Conservation (phyloP, 164 flowering plant species). For the Chimonanthus salicifolius region DNA sequence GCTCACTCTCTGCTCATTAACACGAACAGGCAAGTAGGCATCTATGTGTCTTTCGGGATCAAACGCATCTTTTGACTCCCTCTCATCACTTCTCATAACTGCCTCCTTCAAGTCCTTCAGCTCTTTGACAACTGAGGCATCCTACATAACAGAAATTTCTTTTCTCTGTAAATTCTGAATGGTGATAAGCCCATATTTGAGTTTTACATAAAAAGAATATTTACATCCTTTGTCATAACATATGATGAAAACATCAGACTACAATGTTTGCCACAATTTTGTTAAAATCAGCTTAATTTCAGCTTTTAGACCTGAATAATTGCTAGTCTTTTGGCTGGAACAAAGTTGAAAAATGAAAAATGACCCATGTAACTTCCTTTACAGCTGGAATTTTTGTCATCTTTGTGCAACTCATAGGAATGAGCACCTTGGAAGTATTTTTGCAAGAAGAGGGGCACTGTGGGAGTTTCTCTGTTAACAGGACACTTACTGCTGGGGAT, state of each 20-base stretch:
- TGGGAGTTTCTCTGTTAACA: background rate
- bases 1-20: slow-evolving; percentile 74
- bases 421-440: background rate
- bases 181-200: background rate
- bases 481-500: background rate
- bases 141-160: slow-evolving; percentile 18
- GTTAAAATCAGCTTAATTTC: background rate
- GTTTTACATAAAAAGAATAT: background rate
- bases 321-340: background rate
- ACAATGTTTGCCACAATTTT: background rate
- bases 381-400: too few species aligned
- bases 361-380: background rate
- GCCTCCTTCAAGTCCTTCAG: slow-evolving; percentile 49
- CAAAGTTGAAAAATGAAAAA: background rate
- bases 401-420: background rate
- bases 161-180: background rate
- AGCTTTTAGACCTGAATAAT: background rate
- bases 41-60: slow-evolving; percentile 73
- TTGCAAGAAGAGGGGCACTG: background rate
- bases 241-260: background rate
- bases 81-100: slow-evolving; percentile 31
- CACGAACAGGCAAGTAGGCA: slow-evolving; percentile 65
- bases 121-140: slow-evolving; percentile 29
- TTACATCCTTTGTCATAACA: background rate
- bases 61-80: slow-evolving; percentile 24